Evolutionary conservation across 805 yeast genomes (phyloP).

Genomic region (Tanozyma kutaoensis): DNA sequence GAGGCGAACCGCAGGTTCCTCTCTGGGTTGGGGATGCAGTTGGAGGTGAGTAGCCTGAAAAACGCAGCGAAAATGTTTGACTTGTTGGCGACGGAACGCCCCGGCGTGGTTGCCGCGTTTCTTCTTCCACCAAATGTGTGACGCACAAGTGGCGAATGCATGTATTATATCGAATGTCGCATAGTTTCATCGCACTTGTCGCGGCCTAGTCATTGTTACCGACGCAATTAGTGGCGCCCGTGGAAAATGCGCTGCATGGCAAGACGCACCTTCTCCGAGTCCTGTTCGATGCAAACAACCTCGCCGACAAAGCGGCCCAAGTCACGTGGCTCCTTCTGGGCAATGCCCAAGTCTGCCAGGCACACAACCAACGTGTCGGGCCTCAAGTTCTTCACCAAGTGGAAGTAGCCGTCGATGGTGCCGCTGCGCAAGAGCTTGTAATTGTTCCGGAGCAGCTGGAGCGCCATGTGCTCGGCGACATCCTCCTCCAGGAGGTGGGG

Average conservation of each 20-base stretch:
- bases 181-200: too few relatives aligned
- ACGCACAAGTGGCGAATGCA: conserved; percentile 1
- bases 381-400: conserved; percentile 22
- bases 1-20: conserved; percentile 38
- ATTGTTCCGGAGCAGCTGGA: conserved; percentile 14
- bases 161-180: not conserved
- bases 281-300: conserved; percentile 15
- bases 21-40: conserved; percentile 49
- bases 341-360: conserved; percentile 27
- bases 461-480: conserved; percentile 11
- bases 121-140: conserved; percentile 56
- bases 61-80: conserved; percentile 63
- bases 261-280: conserved; percentile 11
- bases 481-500: conserved; percentile 28
- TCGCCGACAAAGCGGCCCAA: conserved; percentile 23
- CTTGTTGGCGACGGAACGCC: conserved; percentile 68
- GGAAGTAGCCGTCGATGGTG: conserved; percentile 27
- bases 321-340: conserved; percentile 15
- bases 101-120: conserved; percentile 59
- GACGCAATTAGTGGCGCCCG: too few relatives aligned
- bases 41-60: conserved; percentile 50
- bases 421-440: conserved; percentile 25
- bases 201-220: too few relatives aligned
- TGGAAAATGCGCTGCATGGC: too few relatives aligned
- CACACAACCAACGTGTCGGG: conserved; percentile 29